phyloP scores from a whole-genome alignment of 306 rosid species.

The Trifolium repens region DNA sequence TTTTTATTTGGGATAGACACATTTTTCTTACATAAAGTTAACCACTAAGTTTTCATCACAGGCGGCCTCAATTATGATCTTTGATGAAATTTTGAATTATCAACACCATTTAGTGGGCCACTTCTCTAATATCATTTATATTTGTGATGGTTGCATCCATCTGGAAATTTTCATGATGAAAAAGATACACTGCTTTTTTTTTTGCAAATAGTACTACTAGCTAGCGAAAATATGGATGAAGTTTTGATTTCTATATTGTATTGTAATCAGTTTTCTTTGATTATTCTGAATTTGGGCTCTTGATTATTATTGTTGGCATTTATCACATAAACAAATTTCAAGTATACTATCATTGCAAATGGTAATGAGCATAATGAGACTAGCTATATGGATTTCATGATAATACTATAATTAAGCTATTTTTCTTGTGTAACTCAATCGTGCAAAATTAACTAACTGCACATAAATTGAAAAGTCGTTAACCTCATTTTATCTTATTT shows the following conservation, averaged over 20 bases:
- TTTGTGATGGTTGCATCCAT: slow-evolving; percentile 46
- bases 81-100: slow-evolving; percentile 36
- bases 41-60: slow-evolving; percentile 36
- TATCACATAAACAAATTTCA: too few species aligned
- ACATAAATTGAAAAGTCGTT: too few species aligned
- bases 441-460: too few species aligned
- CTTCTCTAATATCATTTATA: slow-evolving; percentile 24
- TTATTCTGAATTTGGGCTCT: not conserved
- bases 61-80: slow-evolving; percentile 18
- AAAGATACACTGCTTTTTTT: slow-evolving; percentile 42
- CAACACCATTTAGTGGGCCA: slow-evolving; percentile 43
- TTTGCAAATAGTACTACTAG: slow-evolving; percentile 10
- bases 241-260: slow-evolving; percentile 28
- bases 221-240: slow-evolving; percentile 32
- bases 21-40: slow-evolving; percentile 26
- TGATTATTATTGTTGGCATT: not conserved
- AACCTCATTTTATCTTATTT: too few species aligned
- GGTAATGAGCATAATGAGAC: too few species aligned
- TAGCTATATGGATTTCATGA: too few species aligned
- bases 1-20: too few species aligned
- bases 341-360: too few species aligned
- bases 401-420: too few species aligned
- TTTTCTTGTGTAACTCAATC: too few species aligned
- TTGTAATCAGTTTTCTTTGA: not conserved
- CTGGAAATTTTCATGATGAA: slow-evolving; percentile 48